These are phyloP conservation scores for Saccharomycopsis oosterbeekiorum DNA, from an alignment of 805 yeast genomes.

Conservation along the genomic window DNA sequence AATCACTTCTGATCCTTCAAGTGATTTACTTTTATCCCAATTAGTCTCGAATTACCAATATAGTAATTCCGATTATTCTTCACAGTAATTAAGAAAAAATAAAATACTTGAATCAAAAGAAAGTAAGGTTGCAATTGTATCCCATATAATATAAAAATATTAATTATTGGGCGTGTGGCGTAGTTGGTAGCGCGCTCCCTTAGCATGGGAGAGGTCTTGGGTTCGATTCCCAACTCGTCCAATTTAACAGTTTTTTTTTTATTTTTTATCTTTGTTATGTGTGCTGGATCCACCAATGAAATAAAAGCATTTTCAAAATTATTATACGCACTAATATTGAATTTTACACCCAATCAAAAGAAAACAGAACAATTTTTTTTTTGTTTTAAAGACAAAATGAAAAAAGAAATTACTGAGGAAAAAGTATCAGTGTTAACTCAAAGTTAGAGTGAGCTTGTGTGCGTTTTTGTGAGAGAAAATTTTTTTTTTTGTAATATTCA, in stretches of 20 bases:
- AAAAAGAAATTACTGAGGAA: neutral
- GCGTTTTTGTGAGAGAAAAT: no score
- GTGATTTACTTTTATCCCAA: no score
- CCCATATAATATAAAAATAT: no score
- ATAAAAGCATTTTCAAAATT: neutral
- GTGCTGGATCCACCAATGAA: neutral
- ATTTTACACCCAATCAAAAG: neutral
- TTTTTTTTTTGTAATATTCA: no score
- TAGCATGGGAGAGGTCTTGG: constrained; percentile 21
- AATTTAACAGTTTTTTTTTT: neutral
- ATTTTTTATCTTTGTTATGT: neutral
- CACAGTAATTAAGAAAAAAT: no score
- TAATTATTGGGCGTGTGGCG: constrained; percentile 65
- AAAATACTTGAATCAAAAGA: no score
- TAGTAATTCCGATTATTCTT: no score
- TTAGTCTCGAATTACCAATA: no score
- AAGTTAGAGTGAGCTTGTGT: no score
- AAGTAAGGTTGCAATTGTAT: no score
- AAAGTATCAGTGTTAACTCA: neutral
- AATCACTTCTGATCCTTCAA: no score
- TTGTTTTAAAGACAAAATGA: neutral
- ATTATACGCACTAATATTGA: neutral
- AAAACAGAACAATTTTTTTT: neutral
- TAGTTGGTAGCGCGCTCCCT: constrained; percentile 64
- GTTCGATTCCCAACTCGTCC: constrained; percentile 18